Conservation (phyloP, 148 eudicot genomes). For the Vaccinium vitisidaea region DNA sequence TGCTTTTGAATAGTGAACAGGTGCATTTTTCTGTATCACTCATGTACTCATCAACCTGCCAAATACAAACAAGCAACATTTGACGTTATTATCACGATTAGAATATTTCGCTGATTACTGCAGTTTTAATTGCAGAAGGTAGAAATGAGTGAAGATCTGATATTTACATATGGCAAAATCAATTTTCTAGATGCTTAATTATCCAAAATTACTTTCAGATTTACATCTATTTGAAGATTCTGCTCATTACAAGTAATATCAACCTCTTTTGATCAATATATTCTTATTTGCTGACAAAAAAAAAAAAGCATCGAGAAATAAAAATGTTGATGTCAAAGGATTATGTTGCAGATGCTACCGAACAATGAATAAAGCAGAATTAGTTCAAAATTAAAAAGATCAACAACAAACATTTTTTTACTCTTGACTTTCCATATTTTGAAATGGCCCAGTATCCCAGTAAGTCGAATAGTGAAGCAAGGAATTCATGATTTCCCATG, state of each 20-base stretch:
- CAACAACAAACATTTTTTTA: not conserved
- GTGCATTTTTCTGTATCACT: conserved; percentile 58
- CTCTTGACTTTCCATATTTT: not conserved
- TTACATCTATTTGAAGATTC: not conserved
- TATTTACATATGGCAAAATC: not conserved
- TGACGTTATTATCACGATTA: not conserved
- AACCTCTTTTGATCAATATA: not conserved
- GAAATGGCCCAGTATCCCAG: not conserved
- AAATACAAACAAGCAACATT: too few relatives aligned
- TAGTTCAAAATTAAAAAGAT: not conserved
- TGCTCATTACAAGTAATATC: not conserved
- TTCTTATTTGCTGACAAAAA: too few relatives aligned
- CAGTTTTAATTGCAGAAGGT: not conserved
- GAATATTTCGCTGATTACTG: not conserved
- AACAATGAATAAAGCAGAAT: not conserved
- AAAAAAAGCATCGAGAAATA: not conserved
- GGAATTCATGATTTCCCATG: not conserved
- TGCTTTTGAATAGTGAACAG: conserved; percentile 62
- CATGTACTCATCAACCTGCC: too few relatives aligned
- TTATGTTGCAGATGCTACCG: not conserved
- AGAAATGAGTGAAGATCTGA: not conserved
- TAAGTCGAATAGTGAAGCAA: not conserved
- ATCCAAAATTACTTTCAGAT: not conserved
- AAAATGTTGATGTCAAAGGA: not conserved
- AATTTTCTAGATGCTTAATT: not conserved